A percentile compares a stretch with the other conserved stretches of the same genome.
Conservation (phyloP, 2,329 filamentous ascomycete genomes). For the Cladobotryum protrusum region DNA sequence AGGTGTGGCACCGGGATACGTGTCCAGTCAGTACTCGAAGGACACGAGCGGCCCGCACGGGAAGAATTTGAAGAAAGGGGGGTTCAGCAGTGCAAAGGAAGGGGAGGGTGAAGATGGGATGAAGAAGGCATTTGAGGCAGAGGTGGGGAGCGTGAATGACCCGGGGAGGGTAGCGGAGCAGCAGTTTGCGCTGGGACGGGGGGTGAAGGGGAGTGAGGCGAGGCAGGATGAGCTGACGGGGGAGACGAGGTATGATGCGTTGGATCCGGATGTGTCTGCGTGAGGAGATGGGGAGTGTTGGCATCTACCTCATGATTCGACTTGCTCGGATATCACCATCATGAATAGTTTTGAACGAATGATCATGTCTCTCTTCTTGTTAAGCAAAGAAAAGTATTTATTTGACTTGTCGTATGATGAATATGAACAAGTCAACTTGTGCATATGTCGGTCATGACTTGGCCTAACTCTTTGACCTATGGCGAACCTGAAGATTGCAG, state of each 20-base stretch:
- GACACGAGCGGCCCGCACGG: slow-evolving; percentile 33
- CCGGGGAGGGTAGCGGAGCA: slow-evolving; percentile 40
- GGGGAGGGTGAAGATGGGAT: slow-evolving; percentile 23
- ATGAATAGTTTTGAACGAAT: too few relatives aligned
- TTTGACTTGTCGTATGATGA: too few relatives aligned
- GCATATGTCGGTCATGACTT: too few relatives aligned
- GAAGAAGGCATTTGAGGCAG: slow-evolving; percentile 33
- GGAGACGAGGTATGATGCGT: slow-evolving; percentile 25
- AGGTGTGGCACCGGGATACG: slow-evolving; percentile 33
- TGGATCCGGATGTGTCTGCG: slow-evolving; percentile 23
- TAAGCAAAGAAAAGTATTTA: too few relatives aligned
- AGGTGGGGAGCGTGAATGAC: slow-evolving; percentile 43
- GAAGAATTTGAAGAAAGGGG: slow-evolving; percentile 36
- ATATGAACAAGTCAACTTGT: too few relatives aligned
- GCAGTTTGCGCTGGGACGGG: slow-evolving; percentile 29
- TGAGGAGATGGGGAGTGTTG: slow-evolving; percentile 11
- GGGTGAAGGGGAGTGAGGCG: slow-evolving; percentile 17
- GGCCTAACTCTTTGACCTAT: too few relatives aligned
- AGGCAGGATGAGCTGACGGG: slow-evolving; percentile 21
- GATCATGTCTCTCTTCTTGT: too few relatives aligned
- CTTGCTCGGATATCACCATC: too few relatives aligned
- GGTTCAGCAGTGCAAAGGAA: slow-evolving; percentile 23
- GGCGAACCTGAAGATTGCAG: too few relatives aligned
- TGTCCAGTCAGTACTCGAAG: slow-evolving; percentile 26
- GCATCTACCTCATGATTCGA: too few relatives aligned